Base-by-base conservation (phyloP, 176 grass and related monocot species). In the Coix lacrymajobi region DNA sequence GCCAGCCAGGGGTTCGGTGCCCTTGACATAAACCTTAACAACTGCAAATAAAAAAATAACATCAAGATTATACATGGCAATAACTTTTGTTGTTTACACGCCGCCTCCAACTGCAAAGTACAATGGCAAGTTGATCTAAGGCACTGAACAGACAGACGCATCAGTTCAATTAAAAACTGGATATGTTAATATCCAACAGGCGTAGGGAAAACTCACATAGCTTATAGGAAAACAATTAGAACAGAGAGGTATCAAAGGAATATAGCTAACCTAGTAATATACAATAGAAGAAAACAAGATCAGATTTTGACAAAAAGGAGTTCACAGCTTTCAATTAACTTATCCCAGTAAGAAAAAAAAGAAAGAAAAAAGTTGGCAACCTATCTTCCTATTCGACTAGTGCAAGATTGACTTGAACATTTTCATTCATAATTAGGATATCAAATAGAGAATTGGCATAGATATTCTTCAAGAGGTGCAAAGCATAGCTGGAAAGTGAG, bases 181-280 rank as follows among this genome's bases (percentile, higher is more conserved):
- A 57, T 30, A 51, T 22, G 45, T 80, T 81, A 41, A 41, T 22
- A 19, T 20, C 48, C 66, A 71, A 15, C 3, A 81, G 33, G 17
- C n/a, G 7, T 57, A n/a, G 33, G 48, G n/a, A 43, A 81, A 26
- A 40, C 14, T 81, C 32, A 58, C 38, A 17, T 56, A 14, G 31
- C 16, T 57, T 54, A 49, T 69, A 49, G n/a, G 29, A 65, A 66
- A 67, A 80, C 64, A 49, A 80, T 28, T 80, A 69, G 37, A 39
- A 62, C 33, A 68, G 4, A 54, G 12, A 56, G n/a, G n/a, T 37
- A 32, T 11, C 0, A 0, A 62, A 30, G 7, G 14, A 78, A 62
- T 43, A 78, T 43, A 24, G 75, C n/a, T 28, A 36, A 41, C 38
- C 54, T 43, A 77, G 14, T n/a, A 41, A 77, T 31, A 48, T 80